Evolutionary conservation across 768 basidiomycete species (phyloP).

Genomic region (Mrakia hoshinonis): DNA sequence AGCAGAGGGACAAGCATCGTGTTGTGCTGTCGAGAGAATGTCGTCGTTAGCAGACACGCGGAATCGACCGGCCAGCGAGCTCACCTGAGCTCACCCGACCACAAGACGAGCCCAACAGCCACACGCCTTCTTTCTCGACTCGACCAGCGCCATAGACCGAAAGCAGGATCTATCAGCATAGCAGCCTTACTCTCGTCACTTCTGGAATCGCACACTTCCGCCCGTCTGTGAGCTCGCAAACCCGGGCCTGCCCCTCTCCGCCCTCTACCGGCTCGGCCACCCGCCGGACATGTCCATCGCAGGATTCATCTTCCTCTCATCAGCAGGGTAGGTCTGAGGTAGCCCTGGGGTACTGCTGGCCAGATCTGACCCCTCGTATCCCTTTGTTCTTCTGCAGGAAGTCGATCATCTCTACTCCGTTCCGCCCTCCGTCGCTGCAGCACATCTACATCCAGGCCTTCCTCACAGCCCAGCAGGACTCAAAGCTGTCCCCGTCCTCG

Average conservation of each 20-base stretch:
- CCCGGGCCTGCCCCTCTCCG: not conserved
- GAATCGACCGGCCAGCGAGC: too few species aligned
- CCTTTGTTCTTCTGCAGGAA: conserved; percentile 14
- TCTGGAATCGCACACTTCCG: too few species aligned
- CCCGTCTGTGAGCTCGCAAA: too few species aligned
- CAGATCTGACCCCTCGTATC: not conserved
- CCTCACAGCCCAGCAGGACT: not conserved
- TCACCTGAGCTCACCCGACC: too few species aligned
- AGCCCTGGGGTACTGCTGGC: not conserved
- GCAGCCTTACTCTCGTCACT: too few species aligned
- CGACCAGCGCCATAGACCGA: too few species aligned
- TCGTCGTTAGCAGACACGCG: too few species aligned
- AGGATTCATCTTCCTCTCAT: conserved; percentile 18
- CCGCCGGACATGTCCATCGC: conserved; percentile 12
- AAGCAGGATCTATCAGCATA: too few species aligned
- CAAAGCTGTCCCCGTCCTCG: not conserved
- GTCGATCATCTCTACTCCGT: conserved; percentile 27
- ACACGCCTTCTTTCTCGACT: too few species aligned
- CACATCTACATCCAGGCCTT: conserved; percentile 26
- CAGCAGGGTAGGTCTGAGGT: not conserved
- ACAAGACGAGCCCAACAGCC: too few species aligned
- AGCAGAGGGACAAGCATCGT: conserved; percentile 4
- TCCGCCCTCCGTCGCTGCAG: conserved; percentile 23
- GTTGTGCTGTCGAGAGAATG: too few species aligned
- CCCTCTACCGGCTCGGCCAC: not conserved